These are phyloP conservation scores for Kluyveromyces siamensis DNA, from an alignment of 805 yeast genomes.

Conservation along the genomic window DNA sequence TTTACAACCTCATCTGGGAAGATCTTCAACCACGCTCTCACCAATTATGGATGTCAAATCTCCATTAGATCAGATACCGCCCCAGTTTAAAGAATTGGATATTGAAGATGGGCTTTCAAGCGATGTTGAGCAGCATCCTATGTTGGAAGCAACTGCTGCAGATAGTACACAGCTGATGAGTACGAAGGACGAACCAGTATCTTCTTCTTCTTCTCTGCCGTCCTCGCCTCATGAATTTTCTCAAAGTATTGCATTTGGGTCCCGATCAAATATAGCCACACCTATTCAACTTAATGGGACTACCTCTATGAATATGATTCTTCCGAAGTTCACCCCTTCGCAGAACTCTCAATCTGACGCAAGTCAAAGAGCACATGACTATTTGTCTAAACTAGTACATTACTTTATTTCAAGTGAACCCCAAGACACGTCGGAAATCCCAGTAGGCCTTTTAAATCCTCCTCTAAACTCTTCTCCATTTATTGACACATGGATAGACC, in stretches of 20 bases:
- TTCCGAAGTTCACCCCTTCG: slow-evolving; percentile 22
- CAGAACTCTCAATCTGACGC: slow-evolving; percentile 22
- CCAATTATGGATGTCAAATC: slow-evolving; percentile 4
- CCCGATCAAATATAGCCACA: slow-evolving; percentile 15
- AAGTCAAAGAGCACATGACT: slow-evolving; percentile 25
- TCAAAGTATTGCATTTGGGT: slow-evolving; percentile 24
- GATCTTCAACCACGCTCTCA: slow-evolving; percentile 5
- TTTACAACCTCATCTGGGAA: slow-evolving; percentile 8
- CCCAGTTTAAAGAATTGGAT: slow-evolving; percentile 25
- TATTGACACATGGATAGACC: slow-evolving; percentile 74
- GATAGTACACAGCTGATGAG: slow-evolving; percentile 1
- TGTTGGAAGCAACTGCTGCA: neutral
- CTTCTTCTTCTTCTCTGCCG: slow-evolving; percentile 27
- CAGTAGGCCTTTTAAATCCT: slow-evolving; percentile 22
- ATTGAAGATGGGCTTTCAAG: slow-evolving; percentile 31
- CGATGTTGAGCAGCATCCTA: slow-evolving; percentile 25
- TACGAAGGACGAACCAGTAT: slow-evolving; percentile 4
- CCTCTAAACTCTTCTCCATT: slow-evolving; percentile 27
- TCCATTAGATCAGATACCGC: slow-evolving; percentile 7
- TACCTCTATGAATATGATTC: slow-evolving; percentile 23
- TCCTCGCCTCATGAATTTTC: slow-evolving; percentile 27
- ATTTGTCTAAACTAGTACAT: slow-evolving; percentile 25
- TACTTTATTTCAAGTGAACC: slow-evolving; percentile 27
- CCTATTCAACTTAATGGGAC: slow-evolving; percentile 15
- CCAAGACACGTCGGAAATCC: slow-evolving; percentile 18